Base-by-base conservation (phyloP, 257 asterid genomes). In the Nicotiana knightiana region DNA sequence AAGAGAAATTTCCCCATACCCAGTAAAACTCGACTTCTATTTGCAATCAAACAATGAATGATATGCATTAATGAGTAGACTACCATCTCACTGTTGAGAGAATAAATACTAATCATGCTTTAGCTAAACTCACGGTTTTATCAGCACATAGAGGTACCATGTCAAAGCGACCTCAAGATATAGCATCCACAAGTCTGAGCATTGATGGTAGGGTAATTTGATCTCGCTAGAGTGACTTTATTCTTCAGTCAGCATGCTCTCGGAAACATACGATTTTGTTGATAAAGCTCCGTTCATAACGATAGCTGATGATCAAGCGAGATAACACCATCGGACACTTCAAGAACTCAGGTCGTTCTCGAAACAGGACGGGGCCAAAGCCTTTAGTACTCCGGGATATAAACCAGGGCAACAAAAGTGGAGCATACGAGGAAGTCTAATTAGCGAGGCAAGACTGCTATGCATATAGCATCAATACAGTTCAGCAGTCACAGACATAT, bases 181-280 rank as follows among this genome's bases (percentile, higher is more conserved):
- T 15, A 73, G 15, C 3, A 15, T 48, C 61, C 59, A 6, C 46
- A 46, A 6, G 79, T 5, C 37, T 71, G 61, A 46, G 21, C 2
- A 48, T 2, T 48, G 37, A 48, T 48, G 2, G 43, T 26, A 33
- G 26, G 39, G 35, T 73, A 48, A 18, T 48, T 48, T 73, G 62
- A 73, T 6, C 62, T 73, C 39, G 3, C 39, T 26, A 48, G 9
- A 73, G 9, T 13, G 26, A 24, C 24, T 46, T 71, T 0, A 71
- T 46, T 71, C 61, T 76, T 93, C 90, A 93, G 84, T 91, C 95
- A 76, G 88, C 86, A 82, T 91, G 98, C 66, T 85, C 94, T 0
- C 91, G 90, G 83, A 90, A 88, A 79, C 79, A 90, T 67, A 87
- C 55, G 83, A 90, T 88, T 87, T 85, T 86, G 88, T 78, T 87